Conservation (phyloP, 176 grass and related monocot genomes). For the Leersia perrieri region DNA sequence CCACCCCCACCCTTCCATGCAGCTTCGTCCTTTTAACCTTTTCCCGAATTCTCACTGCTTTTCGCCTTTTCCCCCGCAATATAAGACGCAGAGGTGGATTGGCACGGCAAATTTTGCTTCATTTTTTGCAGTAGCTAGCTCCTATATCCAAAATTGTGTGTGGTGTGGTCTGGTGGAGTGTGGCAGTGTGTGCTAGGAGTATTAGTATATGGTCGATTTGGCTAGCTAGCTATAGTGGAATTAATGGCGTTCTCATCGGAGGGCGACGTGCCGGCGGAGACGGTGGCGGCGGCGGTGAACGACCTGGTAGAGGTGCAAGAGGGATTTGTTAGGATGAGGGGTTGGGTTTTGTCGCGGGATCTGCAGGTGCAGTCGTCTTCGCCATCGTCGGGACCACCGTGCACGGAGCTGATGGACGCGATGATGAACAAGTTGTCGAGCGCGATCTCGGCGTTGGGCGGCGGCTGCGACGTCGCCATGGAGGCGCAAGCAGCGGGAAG, state of each 20-base stretch:
- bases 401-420: constrained; percentile 29
- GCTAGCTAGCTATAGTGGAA: neutral
- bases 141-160: neutral
- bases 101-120: neutral
- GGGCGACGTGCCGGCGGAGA: constrained; percentile 25
- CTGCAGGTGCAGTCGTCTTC: constrained; percentile 16
- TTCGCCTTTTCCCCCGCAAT: neutral
- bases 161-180: neutral
- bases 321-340: constrained; percentile 17
- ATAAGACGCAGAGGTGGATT: neutral
- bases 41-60: neutral
- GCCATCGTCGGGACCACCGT: neutral
- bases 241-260: constrained; percentile 19
- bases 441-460: constrained; percentile 27
- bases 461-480: neutral
- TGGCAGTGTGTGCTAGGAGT: neutral
- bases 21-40: constrained; percentile 36
- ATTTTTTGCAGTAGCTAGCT: neutral
- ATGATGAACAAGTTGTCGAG: constrained; percentile 46
- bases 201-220: neutral
- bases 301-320: constrained; percentile 42
- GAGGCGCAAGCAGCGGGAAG: neutral
- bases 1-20: constrained; percentile 17
- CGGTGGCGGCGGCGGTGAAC: constrained; percentile 12
- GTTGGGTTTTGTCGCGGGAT: constrained; percentile 17